Evolutionary conservation across 257 asterid species (phyloP), one percentile per base, ranked within the genome.

Genomic region (Orobanche coerulescens): DNA sequence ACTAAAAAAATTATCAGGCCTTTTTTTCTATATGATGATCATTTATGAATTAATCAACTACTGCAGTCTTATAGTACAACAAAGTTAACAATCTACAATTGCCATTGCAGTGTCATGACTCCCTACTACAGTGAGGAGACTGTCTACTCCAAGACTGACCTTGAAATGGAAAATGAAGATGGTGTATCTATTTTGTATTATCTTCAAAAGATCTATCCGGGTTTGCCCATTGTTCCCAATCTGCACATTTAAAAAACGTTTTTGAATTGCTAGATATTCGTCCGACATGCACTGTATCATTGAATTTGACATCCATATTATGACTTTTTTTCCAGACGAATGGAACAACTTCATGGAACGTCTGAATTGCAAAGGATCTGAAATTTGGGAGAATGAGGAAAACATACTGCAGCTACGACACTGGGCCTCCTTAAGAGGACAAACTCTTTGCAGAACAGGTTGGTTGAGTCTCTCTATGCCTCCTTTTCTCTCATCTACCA

Each of bases 351-450:
- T 84, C 70, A 66, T 75, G 81, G 95, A 87, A 76, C 95, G 95
- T 63, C 60, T 87, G 65, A 75, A 79, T 31, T 87, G 94, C 68
- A 78, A 78, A 52, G 95, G 70, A 51, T n/a, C 20, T 54, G 94
- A 84, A 79, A 65, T 87, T 42, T 82, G 84, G 86, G 95, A 84
- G 64, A 84, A 73, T 64, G 95, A 87, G 71, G 95, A 87, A 58
- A 87, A 77, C 76, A 79, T 78, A 58, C 73, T 87, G 79, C 94
- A 82, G 61, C 77, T 87, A 64, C 94, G 94, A 67, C 90, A 87
- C 70, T 87, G 95, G 95, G 95, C 90, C 46, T 87, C 95, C 70
- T 79, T 87, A 75, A 84, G 95, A 77, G 95, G 95, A 71, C 95
- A 87, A 67, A 87, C 95, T 50, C 90, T 87, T 36, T 63, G 82